These are phyloP conservation scores for Zangia roseola DNA, from an alignment of 768 basidiomycete genomes.

Conservation along the genomic window DNA sequence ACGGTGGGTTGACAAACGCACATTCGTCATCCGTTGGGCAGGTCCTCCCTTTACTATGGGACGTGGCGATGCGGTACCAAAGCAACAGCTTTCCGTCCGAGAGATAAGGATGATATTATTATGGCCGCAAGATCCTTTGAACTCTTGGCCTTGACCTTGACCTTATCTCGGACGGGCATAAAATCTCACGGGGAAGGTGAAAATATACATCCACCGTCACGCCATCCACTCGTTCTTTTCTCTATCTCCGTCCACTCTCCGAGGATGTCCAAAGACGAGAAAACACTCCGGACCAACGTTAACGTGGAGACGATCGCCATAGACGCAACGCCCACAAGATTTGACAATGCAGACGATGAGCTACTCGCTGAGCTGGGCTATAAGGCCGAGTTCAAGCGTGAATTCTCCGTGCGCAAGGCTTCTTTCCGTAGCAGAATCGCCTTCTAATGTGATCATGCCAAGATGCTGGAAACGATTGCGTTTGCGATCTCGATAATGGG, in stretches of 20 bases:
- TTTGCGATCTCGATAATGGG: slow-evolving; percentile 76
- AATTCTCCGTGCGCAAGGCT: slow-evolving; percentile 56
- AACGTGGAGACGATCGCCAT: slow-evolving; percentile 10
- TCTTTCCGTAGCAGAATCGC: background rate
- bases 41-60: too few species aligned
- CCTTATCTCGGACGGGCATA: too few species aligned
- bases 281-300: slow-evolving; percentile 5
- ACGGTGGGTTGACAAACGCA: background rate
- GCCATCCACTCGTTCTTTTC: too few species aligned
- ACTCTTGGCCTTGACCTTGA: too few species aligned
- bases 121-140: too few species aligned
- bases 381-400: slow-evolving; percentile 69
- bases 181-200: too few species aligned
- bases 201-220: too few species aligned
- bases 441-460: background rate
- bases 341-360: slow-evolving; percentile 50
- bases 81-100: too few species aligned
- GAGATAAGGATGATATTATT: too few species aligned
- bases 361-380: slow-evolving; percentile 68
- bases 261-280: slow-evolving; percentile 24
- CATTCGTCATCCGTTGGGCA: background rate
- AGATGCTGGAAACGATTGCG: slow-evolving; percentile 58
- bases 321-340: slow-evolving; percentile 13
- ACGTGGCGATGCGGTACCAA: too few species aligned
- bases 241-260: too few species aligned